Conservation (phyloP, 1,139 yeast genomes). For the Torulaspora globosa region DNA sequence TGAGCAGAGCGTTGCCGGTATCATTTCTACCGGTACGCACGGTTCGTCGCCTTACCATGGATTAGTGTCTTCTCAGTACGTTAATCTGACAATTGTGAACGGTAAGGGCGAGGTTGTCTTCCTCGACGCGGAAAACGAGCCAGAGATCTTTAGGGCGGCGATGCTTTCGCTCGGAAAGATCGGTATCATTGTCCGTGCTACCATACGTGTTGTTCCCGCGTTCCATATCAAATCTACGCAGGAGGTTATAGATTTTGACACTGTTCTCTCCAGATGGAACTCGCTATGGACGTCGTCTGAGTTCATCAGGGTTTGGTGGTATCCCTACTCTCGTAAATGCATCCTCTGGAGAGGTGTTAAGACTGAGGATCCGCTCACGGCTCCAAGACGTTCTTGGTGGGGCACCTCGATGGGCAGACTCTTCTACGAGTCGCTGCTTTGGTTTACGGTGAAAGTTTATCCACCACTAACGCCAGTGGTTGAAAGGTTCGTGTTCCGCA, state of each 20-base stretch:
- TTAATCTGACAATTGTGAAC: slow-evolving; percentile 65
- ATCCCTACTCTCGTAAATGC: slow-evolving; percentile 83
- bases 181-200: slow-evolving; percentile 86
- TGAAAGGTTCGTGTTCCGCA: slow-evolving; percentile 76
- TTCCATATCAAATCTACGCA: slow-evolving; percentile 78
- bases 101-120: slow-evolving; percentile 67
- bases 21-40: slow-evolving; percentile 94
- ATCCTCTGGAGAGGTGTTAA: slow-evolving; percentile 87
- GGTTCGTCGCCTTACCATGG: slow-evolving; percentile 95
- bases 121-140: slow-evolving; percentile 66
- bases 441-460: slow-evolving; percentile 67
- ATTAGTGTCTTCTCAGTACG: slow-evolving; percentile 81
- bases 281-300: slow-evolving; percentile 86
- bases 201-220: slow-evolving; percentile 76
- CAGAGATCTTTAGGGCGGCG: slow-evolving; percentile 78
- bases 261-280: slow-evolving; percentile 65
- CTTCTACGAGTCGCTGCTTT: slow-evolving; percentile 73
- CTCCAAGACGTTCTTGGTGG: slow-evolving; percentile 76
- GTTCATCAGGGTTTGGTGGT: slow-evolving; percentile 95
- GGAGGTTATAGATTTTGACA: slow-evolving; percentile 74
- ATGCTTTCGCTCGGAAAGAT: slow-evolving; percentile 83
- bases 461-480: slow-evolving; percentile 79
- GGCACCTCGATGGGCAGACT: slow-evolving; percentile 74
- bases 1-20: slow-evolving; percentile 91
- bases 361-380: slow-evolving; percentile 55